A percentile compares a stretch with the other conserved stretches of the same genome.
Evolutionary conservation across 345 rosid genomes (phyloP).

Genomic region (Euphorbia lathyris): DNA sequence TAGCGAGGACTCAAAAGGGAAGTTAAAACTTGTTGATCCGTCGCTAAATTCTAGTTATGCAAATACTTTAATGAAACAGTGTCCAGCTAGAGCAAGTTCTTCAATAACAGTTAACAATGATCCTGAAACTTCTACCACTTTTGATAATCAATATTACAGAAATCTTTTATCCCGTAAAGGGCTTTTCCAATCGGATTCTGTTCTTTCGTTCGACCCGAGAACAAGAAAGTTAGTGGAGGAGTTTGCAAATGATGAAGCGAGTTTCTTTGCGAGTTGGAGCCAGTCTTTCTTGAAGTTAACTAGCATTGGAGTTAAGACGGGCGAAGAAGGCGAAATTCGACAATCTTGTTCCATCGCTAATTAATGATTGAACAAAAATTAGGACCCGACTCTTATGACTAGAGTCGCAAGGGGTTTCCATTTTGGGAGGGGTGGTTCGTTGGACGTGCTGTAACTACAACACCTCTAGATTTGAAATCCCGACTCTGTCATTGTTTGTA

Average conservation of each 20-base stretch:
- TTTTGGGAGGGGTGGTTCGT: too few species aligned
- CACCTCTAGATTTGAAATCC: too few species aligned
- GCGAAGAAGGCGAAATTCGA: conserved; percentile 66
- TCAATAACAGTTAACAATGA: conserved; percentile 53
- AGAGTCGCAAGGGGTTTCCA: too few species aligned
- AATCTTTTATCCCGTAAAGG: conserved; percentile 56
- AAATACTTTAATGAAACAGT: conserved; percentile 40
- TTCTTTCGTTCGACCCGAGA: conserved; percentile 45
- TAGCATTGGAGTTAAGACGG: conserved; percentile 58
- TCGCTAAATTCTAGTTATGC: conserved; percentile 56
- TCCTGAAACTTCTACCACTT: conserved; percentile 50
- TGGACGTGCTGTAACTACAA: too few species aligned
- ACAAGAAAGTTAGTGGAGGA: conserved; percentile 51
- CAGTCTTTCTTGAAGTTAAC: conserved; percentile 75
- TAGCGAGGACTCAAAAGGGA: conserved; percentile 46
- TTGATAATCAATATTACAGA: conserved; percentile 64
- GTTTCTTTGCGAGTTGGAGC: conserved; percentile 57
- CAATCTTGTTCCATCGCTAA: conserved; percentile 53
- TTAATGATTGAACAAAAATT: conserved; percentile 10
- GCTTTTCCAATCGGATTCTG: conserved; percentile 73
- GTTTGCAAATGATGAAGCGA: conserved; percentile 49
- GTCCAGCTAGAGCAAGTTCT: conserved; percentile 43
- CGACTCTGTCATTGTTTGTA: not conserved
- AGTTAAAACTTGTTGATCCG: conserved; percentile 38
- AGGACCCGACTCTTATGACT: not conserved